Evolutionary conservation across 1,284 basidiomycete genomes (phyloP).

Genomic region (Pyrrhoderma lamaoense): DNA sequence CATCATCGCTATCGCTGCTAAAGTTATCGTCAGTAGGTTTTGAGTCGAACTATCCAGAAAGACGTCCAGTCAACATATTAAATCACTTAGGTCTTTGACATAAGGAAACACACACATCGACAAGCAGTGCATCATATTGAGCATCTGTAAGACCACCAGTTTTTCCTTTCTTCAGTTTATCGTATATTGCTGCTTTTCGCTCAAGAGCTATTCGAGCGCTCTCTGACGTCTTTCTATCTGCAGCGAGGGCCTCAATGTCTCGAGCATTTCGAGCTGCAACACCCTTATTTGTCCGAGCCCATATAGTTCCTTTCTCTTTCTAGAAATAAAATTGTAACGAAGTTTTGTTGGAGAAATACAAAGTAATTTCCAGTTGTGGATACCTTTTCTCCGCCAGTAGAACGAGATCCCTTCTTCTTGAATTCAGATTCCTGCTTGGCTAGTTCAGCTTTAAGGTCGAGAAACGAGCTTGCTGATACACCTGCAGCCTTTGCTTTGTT

Average conservation of each 20-base stretch:
- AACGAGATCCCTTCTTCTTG: slow-evolving; percentile 51
- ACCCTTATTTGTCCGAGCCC: slow-evolving; percentile 67
- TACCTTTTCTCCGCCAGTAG: slow-evolving; percentile 43
- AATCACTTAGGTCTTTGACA: background rate
- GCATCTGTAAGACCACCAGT: slow-evolving; percentile 72
- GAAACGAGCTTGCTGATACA: slow-evolving; percentile 62
- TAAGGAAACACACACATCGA: slow-evolving; percentile 61
- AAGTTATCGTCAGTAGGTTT: slow-evolving; percentile 46
- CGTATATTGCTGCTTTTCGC: slow-evolving; percentile 78
- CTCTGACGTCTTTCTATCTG: slow-evolving; percentile 63
- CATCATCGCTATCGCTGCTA: slow-evolving; percentile 65
- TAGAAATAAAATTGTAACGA: too few relatives aligned
- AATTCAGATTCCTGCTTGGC: slow-evolving; percentile 61
- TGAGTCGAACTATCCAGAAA: slow-evolving; percentile 57
- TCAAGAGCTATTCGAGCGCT: slow-evolving; percentile 61
- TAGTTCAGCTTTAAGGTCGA: slow-evolving; percentile 70
- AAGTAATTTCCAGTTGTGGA: too few relatives aligned
- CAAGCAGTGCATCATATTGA: slow-evolving; percentile 67
- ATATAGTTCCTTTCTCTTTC: slow-evolving; percentile 60
- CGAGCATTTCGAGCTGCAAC: slow-evolving; percentile 52
- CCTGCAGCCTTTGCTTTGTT: slow-evolving; percentile 59
- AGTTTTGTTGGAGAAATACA: too few relatives aligned
- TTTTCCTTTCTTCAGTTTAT: slow-evolving; percentile 74
- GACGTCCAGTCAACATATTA: background rate
- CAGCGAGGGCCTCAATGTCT: slow-evolving; percentile 59